Conservation (phyloP, 2,329 filamentous ascomycete species). For the Aspergillus costaricaensis region DNA sequence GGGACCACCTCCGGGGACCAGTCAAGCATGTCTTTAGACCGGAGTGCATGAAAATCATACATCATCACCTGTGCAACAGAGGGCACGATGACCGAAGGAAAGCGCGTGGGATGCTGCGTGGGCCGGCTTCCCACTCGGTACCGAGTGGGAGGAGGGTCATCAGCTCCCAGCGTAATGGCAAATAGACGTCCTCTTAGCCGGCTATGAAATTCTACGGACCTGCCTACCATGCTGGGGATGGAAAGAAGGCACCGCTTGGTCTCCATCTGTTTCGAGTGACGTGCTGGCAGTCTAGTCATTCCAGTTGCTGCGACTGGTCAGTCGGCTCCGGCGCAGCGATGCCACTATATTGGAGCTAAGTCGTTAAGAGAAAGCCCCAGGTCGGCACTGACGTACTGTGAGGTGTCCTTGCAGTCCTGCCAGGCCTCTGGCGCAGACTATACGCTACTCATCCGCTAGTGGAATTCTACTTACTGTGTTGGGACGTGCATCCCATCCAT, state of each 20-base stretch:
- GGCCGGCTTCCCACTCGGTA: constrained; percentile 20
- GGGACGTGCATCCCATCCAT: constrained; percentile 3
- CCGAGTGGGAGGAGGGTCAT: constrained; percentile 20
- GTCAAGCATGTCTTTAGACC: constrained; percentile 12
- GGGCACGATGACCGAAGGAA: constrained; percentile 8
- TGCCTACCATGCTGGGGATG: constrained; percentile 3
- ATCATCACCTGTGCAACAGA: constrained; percentile 23
- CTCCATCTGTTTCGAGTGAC: constrained; percentile 17
- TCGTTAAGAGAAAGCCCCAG: constrained; percentile 19
- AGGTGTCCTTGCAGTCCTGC: constrained; percentile 21
- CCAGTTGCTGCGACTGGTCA: constrained; percentile 20
- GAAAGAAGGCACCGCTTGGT: constrained; percentile 4
- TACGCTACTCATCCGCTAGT: constrained; percentile 3
- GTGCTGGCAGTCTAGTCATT: constrained; percentile 20
- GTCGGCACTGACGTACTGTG: constrained; percentile 25
- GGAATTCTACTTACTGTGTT: constrained; percentile 1
- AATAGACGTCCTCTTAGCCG: constrained; percentile 15
- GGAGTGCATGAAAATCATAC: constrained; percentile 20
- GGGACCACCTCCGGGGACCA: constrained; percentile 14
- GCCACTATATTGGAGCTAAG: constrained; percentile 18
- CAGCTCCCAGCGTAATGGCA: constrained; percentile 17
- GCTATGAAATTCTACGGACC: constrained; percentile 11
- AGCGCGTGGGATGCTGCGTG: constrained; percentile 26
- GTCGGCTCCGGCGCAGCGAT: constrained; percentile 14
- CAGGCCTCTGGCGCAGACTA: constrained; percentile 11